Conservation (phyloP, 345 rosid species). For the Turnera subulata region DNA sequence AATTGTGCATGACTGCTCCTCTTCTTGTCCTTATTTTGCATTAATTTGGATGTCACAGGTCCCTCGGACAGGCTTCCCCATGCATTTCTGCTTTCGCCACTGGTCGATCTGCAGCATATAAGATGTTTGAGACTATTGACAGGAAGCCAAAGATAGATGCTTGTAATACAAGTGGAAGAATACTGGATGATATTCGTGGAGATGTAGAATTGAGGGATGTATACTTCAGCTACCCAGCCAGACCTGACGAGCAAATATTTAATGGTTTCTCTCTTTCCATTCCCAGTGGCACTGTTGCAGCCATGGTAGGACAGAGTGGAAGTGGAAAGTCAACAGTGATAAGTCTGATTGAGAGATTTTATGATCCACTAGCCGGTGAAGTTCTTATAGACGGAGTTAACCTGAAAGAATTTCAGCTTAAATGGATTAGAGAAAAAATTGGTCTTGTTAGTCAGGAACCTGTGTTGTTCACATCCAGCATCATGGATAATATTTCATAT, state of each 20-base stretch:
- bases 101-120: slow-evolving; percentile 72
- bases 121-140: slow-evolving; percentile 72
- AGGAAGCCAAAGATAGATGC: slow-evolving; percentile 70
- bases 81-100: slow-evolving; percentile 70
- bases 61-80: slow-evolving; percentile 75
- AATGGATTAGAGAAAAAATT: slow-evolving; percentile 69
- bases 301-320: slow-evolving; percentile 86
- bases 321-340: slow-evolving; percentile 86
- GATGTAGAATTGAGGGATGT: slow-evolving; percentile 65
- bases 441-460: slow-evolving; percentile 91
- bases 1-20: neutral
- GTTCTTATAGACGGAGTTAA: slow-evolving; percentile 64
- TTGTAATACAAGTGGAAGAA: slow-evolving; percentile 46
- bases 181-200: slow-evolving; percentile 56
- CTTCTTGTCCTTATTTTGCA: neutral
- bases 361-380: slow-evolving; percentile 67
- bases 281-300: slow-evolving; percentile 59
- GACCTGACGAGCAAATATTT: slow-evolving; percentile 68
- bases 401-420: slow-evolving; percentile 63
- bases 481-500: slow-evolving; percentile 65
- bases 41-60: slow-evolving; percentile 38
- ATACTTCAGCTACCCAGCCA: slow-evolving; percentile 67
- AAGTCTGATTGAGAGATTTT: slow-evolving; percentile 74
- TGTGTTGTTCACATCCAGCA: slow-evolving; percentile 59
- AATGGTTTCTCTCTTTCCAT: slow-evolving; percentile 63